phyloP scores from a whole-genome alignment of 179 eudicot genomes.

The Heliamphora pulchella region DNA sequence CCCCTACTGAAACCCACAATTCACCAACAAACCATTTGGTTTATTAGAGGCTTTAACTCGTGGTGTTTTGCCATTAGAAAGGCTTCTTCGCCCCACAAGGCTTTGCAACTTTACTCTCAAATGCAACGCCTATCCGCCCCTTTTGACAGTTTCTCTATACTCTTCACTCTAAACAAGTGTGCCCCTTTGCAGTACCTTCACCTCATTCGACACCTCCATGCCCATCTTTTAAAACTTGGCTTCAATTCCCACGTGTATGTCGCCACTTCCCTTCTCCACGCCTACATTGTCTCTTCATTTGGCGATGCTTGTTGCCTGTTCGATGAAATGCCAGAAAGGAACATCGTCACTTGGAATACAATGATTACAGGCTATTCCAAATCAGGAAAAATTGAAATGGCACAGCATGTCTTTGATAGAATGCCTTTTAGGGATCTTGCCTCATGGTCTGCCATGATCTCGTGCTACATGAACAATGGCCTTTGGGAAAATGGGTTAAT shows the following conservation, averaged over 20 bases:
- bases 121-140: constrained; percentile 32
- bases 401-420: constrained; percentile 25
- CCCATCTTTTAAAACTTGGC: constrained; percentile 42
- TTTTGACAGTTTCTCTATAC: constrained; percentile 30
- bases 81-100: constrained; percentile 29
- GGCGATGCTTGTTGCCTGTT: constrained; percentile 30
- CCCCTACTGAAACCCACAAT: constrained; percentile 7
- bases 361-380: constrained; percentile 34
- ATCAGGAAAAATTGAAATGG: constrained; percentile 23
- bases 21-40: neutral
- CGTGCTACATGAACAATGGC: constrained; percentile 26
- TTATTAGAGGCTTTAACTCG: constrained; percentile 15
- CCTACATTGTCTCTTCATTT: constrained; percentile 20
- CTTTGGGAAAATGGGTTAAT: constrained; percentile 23
- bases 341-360: constrained; percentile 39
- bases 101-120: constrained; percentile 29
- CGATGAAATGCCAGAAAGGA: constrained; percentile 44
- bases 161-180: constrained; percentile 31
- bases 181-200: constrained; percentile 21
- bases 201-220: constrained; percentile 35
- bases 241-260: constrained; percentile 39
- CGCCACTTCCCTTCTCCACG: constrained; percentile 32
- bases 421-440: constrained; percentile 30
- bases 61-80: constrained; percentile 27
- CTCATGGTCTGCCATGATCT: constrained; percentile 45